Base-by-base conservation (phyloP, 805 yeast genomes). In the Starmerella lactis-condensi region DNA sequence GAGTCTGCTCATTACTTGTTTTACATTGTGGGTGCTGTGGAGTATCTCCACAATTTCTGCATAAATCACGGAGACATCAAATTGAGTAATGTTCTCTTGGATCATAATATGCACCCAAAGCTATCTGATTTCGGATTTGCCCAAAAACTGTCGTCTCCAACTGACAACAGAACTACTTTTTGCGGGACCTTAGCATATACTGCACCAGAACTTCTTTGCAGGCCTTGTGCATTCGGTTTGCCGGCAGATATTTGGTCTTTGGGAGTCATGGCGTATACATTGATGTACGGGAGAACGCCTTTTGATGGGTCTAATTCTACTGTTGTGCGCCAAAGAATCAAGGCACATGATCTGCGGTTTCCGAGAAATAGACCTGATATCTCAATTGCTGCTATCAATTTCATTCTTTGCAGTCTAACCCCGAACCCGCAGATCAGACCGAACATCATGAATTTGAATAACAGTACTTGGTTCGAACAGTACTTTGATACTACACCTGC, bases 221-320 rank as follows among this genome's bases (percentile, higher is more conserved):
- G 24, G 14, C 44, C 43, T 3, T 22, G 34, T 11, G 93, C 93
- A 5, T 96, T 89, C 52, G 72, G 92, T 32, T 81, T 72, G 48
- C 95, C 83, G 55, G 95, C 83, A 26, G 98, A 85, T 53, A 68
- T 82, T 34, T 85, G 98, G 98, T 85, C 96, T n/a, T 71, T 83
- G 43, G 98, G 98, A 36, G 78, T 85, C 34, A 83, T 85, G 79
- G 63, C 83, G 62, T 89, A 74, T 50, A 93, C 95, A 5, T 63
- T 85, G 52, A 59, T 89, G 31, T 62, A 75, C 36, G 96, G 96
- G 15, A 78, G 77, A 51, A 94, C 96, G 12, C 95, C 96, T 1
- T 85, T 89, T 57, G 96, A 89, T 56, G 77, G 93, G 14, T 77
- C 77, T 48, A 92, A 77, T 51, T 93, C 85, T 24, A 72, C 77